Evolutionary conservation across 345 rosid genomes (phyloP), one percentile per base, ranked within the genome.

Genomic region (Euphorbia peplus): DNA sequence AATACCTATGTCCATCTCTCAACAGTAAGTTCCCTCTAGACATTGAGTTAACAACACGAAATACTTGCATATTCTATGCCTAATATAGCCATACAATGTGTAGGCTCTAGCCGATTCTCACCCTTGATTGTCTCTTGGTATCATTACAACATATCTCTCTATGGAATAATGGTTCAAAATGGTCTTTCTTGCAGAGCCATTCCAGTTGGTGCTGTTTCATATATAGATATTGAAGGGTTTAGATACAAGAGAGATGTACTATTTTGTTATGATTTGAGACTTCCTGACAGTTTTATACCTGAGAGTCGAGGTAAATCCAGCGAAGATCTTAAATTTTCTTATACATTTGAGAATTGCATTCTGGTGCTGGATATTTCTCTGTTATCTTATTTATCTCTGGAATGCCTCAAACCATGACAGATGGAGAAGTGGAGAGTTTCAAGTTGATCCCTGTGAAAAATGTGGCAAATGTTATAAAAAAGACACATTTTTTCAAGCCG

Each of bases 341-440:
- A 29, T 37, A 41, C 5, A 60, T 63, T 42, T 30, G 44, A 51
- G 22, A 25, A 30, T 67, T 50, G 26, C 46, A 35, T 67, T 3
- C 56, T n/a, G 8, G n/a, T 26, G n/a, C 55, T 13, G 46, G 24
- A 2, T 41, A 21, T 18, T 21, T 18, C 26, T 60, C 5, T 58
- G 53, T 21, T 16, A 24, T 53, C 35, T 18, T 42, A 42, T 25
- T 37, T 25, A 2, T 68, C 32, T 55, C 32, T 8, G 26, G 37
- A 22, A 15, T 62, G 41, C 13, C 37, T 37, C 13, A 19, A 22
- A 63, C 30, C 69, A 41, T 72, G 74, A 70, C 84, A 93, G 98
- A 93, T 82, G 98, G 96, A 80, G 97, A 93, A 72, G 98, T 89
- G 52, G 97, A 89, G 76, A 82, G 92, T 83, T 93, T 93, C 86